Evolutionary conservation across 2,329 filamentous ascomycete genomes (phyloP).

Genomic region (Fusarium stilboides): DNA sequence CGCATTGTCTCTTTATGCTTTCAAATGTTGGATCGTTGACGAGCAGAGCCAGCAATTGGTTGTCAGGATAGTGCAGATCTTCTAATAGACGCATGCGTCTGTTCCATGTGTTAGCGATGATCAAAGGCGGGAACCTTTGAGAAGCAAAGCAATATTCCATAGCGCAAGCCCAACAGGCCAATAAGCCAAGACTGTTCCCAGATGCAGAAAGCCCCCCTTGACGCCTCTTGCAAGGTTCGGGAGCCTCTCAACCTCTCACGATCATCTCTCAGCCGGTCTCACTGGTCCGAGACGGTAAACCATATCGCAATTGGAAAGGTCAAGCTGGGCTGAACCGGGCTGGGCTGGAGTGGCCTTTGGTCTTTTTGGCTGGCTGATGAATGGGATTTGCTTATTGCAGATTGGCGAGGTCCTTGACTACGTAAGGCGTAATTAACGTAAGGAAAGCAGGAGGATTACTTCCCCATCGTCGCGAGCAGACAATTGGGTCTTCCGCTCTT

Average conservation of each 20-base stretch:
- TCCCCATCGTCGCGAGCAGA: conserved; percentile 33
- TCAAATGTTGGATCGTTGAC: conserved; percentile 2
- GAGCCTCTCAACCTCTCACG: conserved; percentile 35
- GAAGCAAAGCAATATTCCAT: conserved; percentile 24
- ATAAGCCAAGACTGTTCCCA: conserved; percentile 20
- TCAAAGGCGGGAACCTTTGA: conserved; percentile 28
- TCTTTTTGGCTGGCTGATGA: neutral
- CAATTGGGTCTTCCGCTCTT: conserved; percentile 35
- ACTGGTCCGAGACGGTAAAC: conserved; percentile 26
- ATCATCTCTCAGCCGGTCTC: conserved; percentile 28
- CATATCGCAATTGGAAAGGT: conserved; percentile 31
- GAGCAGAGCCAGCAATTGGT: neutral
- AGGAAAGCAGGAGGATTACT: conserved; percentile 29
- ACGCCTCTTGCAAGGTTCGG: conserved; percentile 32
- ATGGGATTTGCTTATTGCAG: conserved; percentile 21
- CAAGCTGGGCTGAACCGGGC: conserved; percentile 24
- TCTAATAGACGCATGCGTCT: conserved; percentile 21
- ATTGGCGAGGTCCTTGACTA: conserved; percentile 38
- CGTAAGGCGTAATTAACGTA: conserved; percentile 33
- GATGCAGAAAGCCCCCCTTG: conserved; percentile 14
- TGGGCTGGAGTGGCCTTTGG: neutral
- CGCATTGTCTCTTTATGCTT: conserved; percentile 4
- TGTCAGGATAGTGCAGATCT: conserved; percentile 2
- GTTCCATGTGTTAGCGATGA: conserved; percentile 23
- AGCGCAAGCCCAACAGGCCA: conserved; percentile 30